Base-by-base conservation (phyloP, 331 rosid species). In the Pyrus hybrid region DNA sequence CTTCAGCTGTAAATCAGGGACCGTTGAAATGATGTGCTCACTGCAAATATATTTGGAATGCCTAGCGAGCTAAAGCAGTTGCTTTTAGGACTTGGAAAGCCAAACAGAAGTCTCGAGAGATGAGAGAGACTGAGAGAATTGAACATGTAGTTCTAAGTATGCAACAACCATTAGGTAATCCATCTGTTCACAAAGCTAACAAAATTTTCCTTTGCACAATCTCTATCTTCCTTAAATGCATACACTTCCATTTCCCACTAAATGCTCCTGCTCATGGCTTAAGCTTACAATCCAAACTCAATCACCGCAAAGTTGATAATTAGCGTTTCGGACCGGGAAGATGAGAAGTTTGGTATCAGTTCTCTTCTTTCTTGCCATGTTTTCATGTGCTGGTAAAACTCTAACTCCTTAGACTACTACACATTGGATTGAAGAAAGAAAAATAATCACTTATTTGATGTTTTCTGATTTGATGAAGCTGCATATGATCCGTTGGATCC, bases 401-500 rank as follows among this genome's bases (percentile, higher is more conserved):
- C 56, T 33, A 8, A 51, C 13, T 22, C 70, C 64, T 28, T 13
- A 4, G 33, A 53, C n/a, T 16, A 29, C 20, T 16, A n/a, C 37
- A 10, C 23, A 49, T 57, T 57, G 45, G 22, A n/a, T 53, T 13
- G 54, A 22, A 20, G 25, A 22, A 63, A n/a, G 57, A 51, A 51
- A 51, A 6, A 17, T 17, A 54, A 6, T 54, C 49, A 21, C 2
- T 43, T 5, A 29, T 58, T 7, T 58, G 3, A 28, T 85, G 53
- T 83, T 35, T 62, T 83, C 2, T 69, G 68, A 16, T 68, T 58
- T 4, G 11, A 23, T 76, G 71, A 64, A 94, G 97, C 43, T 80
- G 93, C 96, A 32, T 94, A 85, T 83, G 99, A 94, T 84, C 96
- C 99, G 5, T 74, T 94, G 90, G 97, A 94, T 88, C 99, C 99